Evolutionary conservation across 805 yeast species (phyloP).

Genomic region (Blastobotrys terrestris): DNA sequence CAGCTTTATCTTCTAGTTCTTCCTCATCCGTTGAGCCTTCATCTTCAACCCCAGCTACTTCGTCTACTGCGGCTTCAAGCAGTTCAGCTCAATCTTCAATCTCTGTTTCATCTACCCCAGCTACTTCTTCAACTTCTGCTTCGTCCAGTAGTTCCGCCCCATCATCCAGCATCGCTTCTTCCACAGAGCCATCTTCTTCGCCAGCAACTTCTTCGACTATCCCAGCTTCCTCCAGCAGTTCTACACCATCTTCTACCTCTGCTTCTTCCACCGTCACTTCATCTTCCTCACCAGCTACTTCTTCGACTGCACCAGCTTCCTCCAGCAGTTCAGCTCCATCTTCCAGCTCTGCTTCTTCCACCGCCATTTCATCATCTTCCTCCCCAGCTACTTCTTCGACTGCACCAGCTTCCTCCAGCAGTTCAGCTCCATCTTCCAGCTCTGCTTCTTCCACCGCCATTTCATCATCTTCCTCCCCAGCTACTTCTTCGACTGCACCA

Average conservation of each 20-base stretch:
- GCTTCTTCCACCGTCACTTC: no score
- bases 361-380: no score
- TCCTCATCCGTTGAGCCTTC: background rate
- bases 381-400: background rate
- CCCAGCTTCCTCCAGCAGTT: no score
- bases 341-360: no score
- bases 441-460: background rate
- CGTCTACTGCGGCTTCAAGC: background rate
- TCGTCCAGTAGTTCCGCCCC: background rate
- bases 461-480: no score
- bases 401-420: background rate
- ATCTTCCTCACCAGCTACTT: no score
- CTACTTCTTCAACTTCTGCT: background rate
- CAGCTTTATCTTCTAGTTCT: background rate
- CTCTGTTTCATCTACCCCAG: background rate
- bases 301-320: no score
- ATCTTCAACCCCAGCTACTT: background rate
- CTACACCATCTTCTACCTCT: background rate
- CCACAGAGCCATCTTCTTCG: background rate
- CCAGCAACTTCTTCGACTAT: background rate
- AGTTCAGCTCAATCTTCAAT: background rate
- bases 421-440: background rate
- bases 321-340: no score
- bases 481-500: background rate
- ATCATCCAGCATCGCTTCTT: background rate